phyloP scores from a whole-genome alignment of 2,329 filamentous ascomycete species.

The Neonectria punicea region DNA sequence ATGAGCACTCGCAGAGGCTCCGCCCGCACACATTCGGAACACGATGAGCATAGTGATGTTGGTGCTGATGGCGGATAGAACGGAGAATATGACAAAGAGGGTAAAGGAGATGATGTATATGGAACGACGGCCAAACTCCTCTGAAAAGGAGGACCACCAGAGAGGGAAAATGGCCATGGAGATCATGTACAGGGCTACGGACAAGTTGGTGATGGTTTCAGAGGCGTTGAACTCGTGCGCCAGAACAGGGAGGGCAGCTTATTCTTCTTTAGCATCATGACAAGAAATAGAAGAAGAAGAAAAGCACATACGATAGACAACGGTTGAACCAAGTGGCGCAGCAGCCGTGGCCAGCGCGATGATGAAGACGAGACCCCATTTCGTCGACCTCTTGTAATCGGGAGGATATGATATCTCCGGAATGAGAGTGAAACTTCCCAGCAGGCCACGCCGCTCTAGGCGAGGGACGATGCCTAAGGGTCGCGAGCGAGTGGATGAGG shows the following conservation, averaged over 20 bases:
- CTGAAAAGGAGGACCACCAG: slow-evolving; percentile 88
- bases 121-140: slow-evolving; percentile 76
- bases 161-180: slow-evolving; percentile 85
- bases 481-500: slow-evolving; percentile 54
- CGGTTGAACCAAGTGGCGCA: slow-evolving; percentile 84
- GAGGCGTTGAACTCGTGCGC: slow-evolving; percentile 69
- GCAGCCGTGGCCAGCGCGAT: slow-evolving; percentile 81
- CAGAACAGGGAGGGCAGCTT: slow-evolving; percentile 76
- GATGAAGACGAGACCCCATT: slow-evolving; percentile 86
- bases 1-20: slow-evolving; percentile 82
- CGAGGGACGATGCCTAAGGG: slow-evolving; percentile 55
- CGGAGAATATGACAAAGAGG: slow-evolving; percentile 76
- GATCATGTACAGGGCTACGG: slow-evolving; percentile 84
- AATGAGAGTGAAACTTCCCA: slow-evolving; percentile 76
- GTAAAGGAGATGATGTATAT: slow-evolving; percentile 81
- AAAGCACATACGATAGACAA: slow-evolving; percentile 77
- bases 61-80: slow-evolving; percentile 74
- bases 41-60: slow-evolving; percentile 81
- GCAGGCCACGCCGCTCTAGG: slow-evolving; percentile 72
- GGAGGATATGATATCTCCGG: slow-evolving; percentile 83
- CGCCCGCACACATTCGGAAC: slow-evolving; percentile 78
- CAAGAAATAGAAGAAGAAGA: background rate
- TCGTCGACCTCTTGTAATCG: slow-evolving; percentile 76
- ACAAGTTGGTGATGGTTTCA: slow-evolving; percentile 76
- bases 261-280: slow-evolving; percentile 20